Percentiles rank a stretch among this genome's conserved stretches.
These are phyloP conservation scores for Penicillium sp. DNA, from an alignment of 2,329 filamentous ascomycete genomes.

Conservation along the genomic window DNA sequence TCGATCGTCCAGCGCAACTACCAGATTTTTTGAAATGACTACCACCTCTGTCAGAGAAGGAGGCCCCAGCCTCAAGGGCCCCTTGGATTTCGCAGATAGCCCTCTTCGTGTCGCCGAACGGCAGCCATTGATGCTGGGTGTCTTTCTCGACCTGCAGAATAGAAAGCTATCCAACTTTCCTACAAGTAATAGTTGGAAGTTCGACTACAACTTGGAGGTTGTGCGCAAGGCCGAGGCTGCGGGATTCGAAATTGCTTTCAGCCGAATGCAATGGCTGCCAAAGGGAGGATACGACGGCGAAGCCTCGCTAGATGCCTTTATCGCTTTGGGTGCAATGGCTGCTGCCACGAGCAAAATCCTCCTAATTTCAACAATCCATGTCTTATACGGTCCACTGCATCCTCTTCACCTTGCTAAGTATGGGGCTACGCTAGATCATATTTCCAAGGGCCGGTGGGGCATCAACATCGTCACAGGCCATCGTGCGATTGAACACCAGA, in stretches of 20 bases:
- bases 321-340: neutral
- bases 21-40: neutral
- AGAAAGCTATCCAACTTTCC: neutral
- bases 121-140: neutral
- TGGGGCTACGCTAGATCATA: neutral
- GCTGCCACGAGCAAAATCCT: neutral
- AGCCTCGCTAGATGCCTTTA: neutral
- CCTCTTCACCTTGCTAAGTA: neutral
- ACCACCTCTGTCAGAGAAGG: neutral
- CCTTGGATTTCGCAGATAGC: neutral
- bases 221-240: neutral
- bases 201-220: neutral
- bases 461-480: neutral
- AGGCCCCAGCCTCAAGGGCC: neutral
- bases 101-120: neutral
- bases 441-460: neutral
- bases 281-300: neutral
- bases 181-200: neutral
- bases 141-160: constrained; percentile 1
- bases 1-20: too few species aligned
- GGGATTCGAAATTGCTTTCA: neutral
- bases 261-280: neutral
- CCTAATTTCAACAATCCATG: neutral
- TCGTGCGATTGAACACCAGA: neutral
- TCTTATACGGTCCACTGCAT: neutral